Base-by-base conservation (phyloP, 202 grass and related monocot genomes). In the Dendrocalamus latiflorus region DNA sequence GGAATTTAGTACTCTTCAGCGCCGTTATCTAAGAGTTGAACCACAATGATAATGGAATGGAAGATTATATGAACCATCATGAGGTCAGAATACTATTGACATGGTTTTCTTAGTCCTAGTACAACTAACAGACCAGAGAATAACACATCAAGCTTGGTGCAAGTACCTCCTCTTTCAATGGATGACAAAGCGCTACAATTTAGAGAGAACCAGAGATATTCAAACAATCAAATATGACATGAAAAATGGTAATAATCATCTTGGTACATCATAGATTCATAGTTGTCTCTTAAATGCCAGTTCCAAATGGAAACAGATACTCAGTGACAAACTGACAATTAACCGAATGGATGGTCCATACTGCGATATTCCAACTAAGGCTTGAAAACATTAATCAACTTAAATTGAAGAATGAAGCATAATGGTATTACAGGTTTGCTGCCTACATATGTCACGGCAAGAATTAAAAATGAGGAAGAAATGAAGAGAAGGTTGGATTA, bases 381-480 rank as follows among this genome's bases (percentile, higher is more conserved):
- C 71, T 74, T 62, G 14, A 84, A 67, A 79, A 61, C 30, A 17
- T 75, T 13, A 33, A 76, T 70, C 6, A 81, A 43, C 30, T 70
- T 18, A 49, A 86, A 74, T 9, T 51, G 8, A 47, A 9, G 8
- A 69, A 67, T 37, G 28, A 9, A 3, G 6, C 8, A 56, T 66
- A 45, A 17, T 36, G 18, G 14, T 4, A 47, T 49, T 47, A 48
- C 37, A 57, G 6, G 56, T 45, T n/a, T 74, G 12, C 13, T 10
- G 6, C 18, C 18, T 8, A 45, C 39, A 70, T 60, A 26, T 37
- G 51, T 4, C 50, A 33, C 21, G 30, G 20, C n/a, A 10, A 53
- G 21, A 62, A 42, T 30, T 44, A 5, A 41, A 64, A 24, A 64
- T 17, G 6, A 72, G 11, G 14, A 50, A 41, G 37, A 82, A 76